phyloP scores from a whole-genome alignment of 768 basidiomycete species.

The Suillus hirtellus region DNA sequence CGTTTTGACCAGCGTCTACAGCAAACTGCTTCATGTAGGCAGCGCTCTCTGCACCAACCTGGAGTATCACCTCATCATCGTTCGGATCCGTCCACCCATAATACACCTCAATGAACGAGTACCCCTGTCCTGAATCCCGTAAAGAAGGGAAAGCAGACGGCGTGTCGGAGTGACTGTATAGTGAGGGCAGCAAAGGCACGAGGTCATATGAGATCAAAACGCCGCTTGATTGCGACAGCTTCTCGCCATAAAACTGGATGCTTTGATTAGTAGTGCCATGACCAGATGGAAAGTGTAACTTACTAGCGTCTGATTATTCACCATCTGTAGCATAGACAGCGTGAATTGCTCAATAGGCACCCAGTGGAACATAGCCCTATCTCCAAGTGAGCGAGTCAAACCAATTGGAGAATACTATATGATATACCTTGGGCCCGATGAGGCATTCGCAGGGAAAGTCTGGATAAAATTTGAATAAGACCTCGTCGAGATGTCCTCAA shows the following conservation, averaged over 20 bases:
- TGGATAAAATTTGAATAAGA: slow-evolving; percentile 2
- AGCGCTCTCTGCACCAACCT: slow-evolving; percentile 42
- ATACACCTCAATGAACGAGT: slow-evolving; percentile 47
- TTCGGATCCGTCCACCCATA: slow-evolving; percentile 42
- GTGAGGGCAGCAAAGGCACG: slow-evolving; percentile 50
- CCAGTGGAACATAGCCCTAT: background rate
- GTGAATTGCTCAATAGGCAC: slow-evolving; percentile 1
- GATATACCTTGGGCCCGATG: slow-evolving; percentile 4
- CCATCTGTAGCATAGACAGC: background rate
- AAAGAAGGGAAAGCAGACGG: slow-evolving; percentile 51
- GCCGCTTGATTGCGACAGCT: background rate
- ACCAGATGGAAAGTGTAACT: background rate
- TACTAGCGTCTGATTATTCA: slow-evolving; percentile 1
- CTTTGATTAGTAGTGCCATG: background rate
- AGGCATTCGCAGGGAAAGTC: slow-evolving; percentile 8
- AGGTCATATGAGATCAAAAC: slow-evolving; percentile 27
- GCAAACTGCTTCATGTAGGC: slow-evolving; percentile 36
- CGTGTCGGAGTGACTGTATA: slow-evolving; percentile 39
- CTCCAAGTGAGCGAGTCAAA: background rate
- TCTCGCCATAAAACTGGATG: slow-evolving; percentile 16
- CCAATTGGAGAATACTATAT: background rate
- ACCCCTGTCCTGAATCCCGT: slow-evolving; percentile 27
- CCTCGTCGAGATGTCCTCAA: slow-evolving; percentile 8
- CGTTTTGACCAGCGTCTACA: slow-evolving; percentile 43
- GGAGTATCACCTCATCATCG: slow-evolving; percentile 42